A percentile compares a stretch with the other conserved stretches of the same genome.
These are phyloP conservation scores for Dictyostelium capitatum DNA, from an alignment of 78 protist genomes.

Conservation along the genomic window DNA sequence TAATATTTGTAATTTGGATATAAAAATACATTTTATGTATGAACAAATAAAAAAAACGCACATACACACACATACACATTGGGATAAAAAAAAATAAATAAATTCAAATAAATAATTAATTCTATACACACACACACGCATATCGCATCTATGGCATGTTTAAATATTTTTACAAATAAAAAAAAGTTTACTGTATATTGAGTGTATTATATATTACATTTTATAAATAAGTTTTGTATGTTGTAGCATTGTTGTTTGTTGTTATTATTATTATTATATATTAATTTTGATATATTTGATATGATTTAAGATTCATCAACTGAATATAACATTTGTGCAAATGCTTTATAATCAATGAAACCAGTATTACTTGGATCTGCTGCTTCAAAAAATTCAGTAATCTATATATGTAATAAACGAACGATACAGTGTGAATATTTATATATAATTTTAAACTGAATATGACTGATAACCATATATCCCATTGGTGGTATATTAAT, in stretches of 20 bases:
- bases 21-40: too few species aligned
- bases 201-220: background rate
- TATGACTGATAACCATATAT: background rate
- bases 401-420: background rate
- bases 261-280: background rate
- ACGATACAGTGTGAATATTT: background rate
- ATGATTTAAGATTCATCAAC: conserved; percentile 70
- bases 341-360: conserved; percentile 75
- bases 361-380: conserved; percentile 77
- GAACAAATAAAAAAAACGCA: too few species aligned
- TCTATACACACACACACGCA: too few species aligned
- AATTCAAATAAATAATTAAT: too few species aligned
- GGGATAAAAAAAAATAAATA: too few species aligned
- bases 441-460: too few species aligned
- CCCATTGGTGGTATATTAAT: background rate
- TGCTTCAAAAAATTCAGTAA: conserved; percentile 63
- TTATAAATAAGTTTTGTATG: background rate
- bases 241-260: background rate
- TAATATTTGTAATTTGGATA: too few species aligned
- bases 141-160: background rate
- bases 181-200: background rate
- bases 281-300: background rate
- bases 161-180: background rate
- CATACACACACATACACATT: too few species aligned
- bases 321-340: conserved; percentile 61